Percentiles rank a stretch among this genome's conserved stretches.
These are phyloP conservation scores for Colletotrichum lentis DNA, from an alignment of 2,329 filamentous ascomycete species.

Conservation along the genomic window DNA sequence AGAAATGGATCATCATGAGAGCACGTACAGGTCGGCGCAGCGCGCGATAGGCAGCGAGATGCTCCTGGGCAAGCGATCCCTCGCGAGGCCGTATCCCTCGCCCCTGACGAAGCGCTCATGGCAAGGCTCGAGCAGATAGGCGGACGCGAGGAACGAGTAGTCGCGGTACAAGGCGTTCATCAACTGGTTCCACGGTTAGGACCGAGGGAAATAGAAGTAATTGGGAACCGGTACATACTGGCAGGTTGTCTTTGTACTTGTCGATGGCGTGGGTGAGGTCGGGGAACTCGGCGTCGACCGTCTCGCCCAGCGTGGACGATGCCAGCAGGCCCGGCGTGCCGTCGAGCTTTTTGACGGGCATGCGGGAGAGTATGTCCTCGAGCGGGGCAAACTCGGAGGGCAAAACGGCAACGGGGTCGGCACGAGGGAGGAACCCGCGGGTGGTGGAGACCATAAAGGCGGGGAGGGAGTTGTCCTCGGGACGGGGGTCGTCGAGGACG, in stretches of 20 bases:
- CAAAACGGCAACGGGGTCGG: constrained; percentile 68
- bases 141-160: constrained; percentile 89
- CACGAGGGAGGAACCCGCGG: constrained; percentile 76
- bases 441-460: constrained; percentile 83
- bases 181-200: constrained; percentile 46
- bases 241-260: constrained; percentile 75
- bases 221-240: constrained; percentile 43
- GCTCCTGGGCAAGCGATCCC: constrained; percentile 75
- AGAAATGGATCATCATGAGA: not conserved
- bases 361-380: constrained; percentile 75
- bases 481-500: constrained; percentile 69
- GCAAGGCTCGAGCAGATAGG: constrained; percentile 91
- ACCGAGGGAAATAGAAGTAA: not conserved
- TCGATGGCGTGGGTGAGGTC: constrained; percentile 79
- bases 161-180: constrained; percentile 90
- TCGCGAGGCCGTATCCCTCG: constrained; percentile 79
- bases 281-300: constrained; percentile 76
- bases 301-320: constrained; percentile 74
- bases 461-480: constrained; percentile 69
- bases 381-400: constrained; percentile 78
- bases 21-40: constrained; percentile 83
- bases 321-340: constrained; percentile 82
- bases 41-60: constrained; percentile 84
- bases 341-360: constrained; percentile 79
- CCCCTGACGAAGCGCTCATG: constrained; percentile 77